A percentile compares a stretch with the other conserved stretches of the same genome.
phyloP scores from a whole-genome alignment of 179 eudicot genomes.

The Silene coronaria region DNA sequence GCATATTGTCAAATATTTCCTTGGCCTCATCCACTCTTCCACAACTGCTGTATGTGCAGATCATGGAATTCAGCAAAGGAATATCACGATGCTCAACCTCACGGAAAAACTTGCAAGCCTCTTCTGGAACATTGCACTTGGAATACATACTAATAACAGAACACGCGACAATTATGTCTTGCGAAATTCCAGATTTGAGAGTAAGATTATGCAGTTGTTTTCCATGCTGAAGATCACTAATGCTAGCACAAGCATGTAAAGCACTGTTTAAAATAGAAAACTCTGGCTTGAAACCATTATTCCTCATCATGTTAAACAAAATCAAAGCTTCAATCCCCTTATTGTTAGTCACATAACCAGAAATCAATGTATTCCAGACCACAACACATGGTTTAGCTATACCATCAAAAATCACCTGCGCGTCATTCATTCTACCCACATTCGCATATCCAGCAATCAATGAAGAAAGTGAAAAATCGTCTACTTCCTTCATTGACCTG shows the following conservation, averaged over 20 bases:
- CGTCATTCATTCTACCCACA: constrained; percentile 61
- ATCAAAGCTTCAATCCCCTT: constrained; percentile 41
- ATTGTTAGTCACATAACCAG: constrained; percentile 55
- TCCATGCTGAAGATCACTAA: constrained; percentile 40
- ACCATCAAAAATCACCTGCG: constrained; percentile 46
- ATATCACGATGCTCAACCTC: constrained; percentile 67
- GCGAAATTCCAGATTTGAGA: constrained; percentile 47
- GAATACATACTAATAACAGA: constrained; percentile 67
- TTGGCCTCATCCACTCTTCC: constrained; percentile 77
- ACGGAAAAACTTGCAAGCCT: constrained; percentile 53
- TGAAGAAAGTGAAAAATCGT: constrained; percentile 74
- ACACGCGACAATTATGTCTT: constrained; percentile 53
- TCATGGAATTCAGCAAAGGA: constrained; percentile 76
- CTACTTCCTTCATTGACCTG: constrained; percentile 37
- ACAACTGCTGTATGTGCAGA: constrained; percentile 57
- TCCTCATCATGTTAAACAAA: constrained; percentile 48
- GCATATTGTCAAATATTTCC: constrained; percentile 50
- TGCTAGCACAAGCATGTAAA: constrained; percentile 48
- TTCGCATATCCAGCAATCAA: constrained; percentile 78
- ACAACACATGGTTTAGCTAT: constrained; percentile 46
- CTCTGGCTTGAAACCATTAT: constrained; percentile 38
- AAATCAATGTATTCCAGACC: constrained; percentile 75
- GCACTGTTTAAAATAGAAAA: constrained; percentile 56
- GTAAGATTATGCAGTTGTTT: constrained; percentile 57
- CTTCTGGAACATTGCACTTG: constrained; percentile 52